Conservation (phyloP, 129 eudicot genomes). For the Glebionis coronaria region DNA sequence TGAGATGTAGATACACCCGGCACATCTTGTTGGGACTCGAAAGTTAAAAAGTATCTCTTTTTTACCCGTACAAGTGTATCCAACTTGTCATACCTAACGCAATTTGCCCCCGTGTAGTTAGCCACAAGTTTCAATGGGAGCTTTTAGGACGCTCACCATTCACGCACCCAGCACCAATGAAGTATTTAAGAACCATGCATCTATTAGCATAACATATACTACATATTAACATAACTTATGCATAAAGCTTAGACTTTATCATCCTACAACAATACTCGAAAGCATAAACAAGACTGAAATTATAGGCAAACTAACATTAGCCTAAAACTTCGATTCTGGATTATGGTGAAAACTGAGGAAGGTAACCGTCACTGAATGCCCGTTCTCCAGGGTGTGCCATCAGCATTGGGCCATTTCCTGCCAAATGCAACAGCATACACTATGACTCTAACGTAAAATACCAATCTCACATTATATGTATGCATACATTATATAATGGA, state of each 20-base stretch:
- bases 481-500: neutral
- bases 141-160: neutral
- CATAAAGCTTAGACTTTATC: slow-evolving; percentile 26
- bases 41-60: neutral
- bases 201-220: slow-evolving; percentile 10
- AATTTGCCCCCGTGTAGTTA: neutral
- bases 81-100: neutral
- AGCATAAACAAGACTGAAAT: slow-evolving; percentile 3
- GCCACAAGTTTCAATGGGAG: neutral
- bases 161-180: neutral
- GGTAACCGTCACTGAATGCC: slow-evolving; percentile 46
- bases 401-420: slow-evolving; percentile 51
- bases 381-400: slow-evolving; percentile 54
- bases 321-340: slow-evolving; percentile 12
- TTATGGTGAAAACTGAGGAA: slow-evolving; percentile 50
- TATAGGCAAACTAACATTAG: neutral
- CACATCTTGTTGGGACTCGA: too few species aligned
- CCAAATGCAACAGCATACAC: neutral
- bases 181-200: neutral
- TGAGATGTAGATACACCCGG: too few species aligned
- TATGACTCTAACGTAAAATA: slow-evolving; percentile 1
- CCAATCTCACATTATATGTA: neutral
- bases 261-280: slow-evolving; percentile 20
- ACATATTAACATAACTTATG: neutral
- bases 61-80: neutral